These are phyloP conservation scores for Mycena leptocephala DNA, from an alignment of 768 basidiomycete genomes.

Conservation along the genomic window DNA sequence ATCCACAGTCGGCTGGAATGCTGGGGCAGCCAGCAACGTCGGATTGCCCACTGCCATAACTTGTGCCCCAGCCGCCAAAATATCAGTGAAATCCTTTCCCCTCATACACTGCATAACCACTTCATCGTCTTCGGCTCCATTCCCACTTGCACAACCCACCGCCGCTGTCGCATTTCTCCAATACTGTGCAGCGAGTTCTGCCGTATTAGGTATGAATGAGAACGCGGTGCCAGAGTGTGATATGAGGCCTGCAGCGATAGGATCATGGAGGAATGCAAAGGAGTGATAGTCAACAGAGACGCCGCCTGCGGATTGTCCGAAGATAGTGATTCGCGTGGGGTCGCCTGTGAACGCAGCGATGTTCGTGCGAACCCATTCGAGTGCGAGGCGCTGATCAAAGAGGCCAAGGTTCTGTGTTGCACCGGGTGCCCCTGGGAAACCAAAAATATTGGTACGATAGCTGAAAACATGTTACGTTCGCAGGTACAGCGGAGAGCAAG, in stretches of 20 bases:
- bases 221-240: conserved; percentile 21
- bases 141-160: conserved; percentile 17
- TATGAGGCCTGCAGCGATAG: conserved; percentile 20
- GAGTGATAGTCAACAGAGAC: conserved; percentile 22
- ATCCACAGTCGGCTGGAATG: conserved; percentile 27
- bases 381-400: conserved; percentile 25
- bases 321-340: conserved; percentile 15
- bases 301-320: conserved; percentile 23
- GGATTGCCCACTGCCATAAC: conserved; percentile 14
- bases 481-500: not conserved
- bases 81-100: conserved; percentile 19
- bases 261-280: conserved; percentile 25
- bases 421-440: conserved; percentile 20
- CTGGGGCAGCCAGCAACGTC: not conserved
- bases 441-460: conserved; percentile 29
- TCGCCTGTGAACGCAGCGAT: conserved; percentile 14
- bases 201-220: conserved; percentile 16
- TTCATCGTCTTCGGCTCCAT: conserved; percentile 4
- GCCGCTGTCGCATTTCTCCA: conserved; percentile 9
- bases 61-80: conserved; percentile 21
- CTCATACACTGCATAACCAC: conserved; percentile 19
- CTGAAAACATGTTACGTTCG: not conserved
- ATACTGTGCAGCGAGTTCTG: conserved; percentile 14
- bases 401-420: conserved; percentile 16
- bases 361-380: conserved; percentile 17